These are phyloP conservation scores for Neurospora sp. DNA, from an alignment of 495 filamentous ascomycete genomes.

Conservation along the genomic window DNA sequence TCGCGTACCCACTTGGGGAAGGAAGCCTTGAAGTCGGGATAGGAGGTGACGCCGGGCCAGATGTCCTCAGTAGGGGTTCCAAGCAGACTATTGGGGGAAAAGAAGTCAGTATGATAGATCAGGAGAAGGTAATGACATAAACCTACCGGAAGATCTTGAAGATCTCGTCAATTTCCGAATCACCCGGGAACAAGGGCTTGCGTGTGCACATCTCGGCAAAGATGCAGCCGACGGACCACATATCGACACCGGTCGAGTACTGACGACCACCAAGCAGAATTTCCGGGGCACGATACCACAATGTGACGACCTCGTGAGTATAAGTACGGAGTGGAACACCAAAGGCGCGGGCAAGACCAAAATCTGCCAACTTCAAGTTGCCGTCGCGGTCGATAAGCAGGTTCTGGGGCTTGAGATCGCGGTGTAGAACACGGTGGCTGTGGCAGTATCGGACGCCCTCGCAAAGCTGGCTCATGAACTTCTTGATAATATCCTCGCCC, in stretches of 20 bases:
- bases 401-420: conserved; percentile 97
- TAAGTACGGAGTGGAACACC: conserved; percentile 94
- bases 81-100: conserved; percentile 49
- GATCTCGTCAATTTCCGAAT: conserved; percentile 99
- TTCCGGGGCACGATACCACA: conserved; percentile 98
- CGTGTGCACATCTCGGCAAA: conserved; percentile 99
- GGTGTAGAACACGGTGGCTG: conserved; percentile 85
- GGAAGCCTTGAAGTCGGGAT: conserved; percentile 92
- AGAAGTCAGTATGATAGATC: neutral
- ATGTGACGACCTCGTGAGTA: conserved; percentile 96
- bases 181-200: conserved; percentile 93
- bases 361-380: conserved; percentile 95
- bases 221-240: conserved; percentile 98
- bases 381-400: conserved; percentile 89
- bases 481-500: conserved; percentile 86
- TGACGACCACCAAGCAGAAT: conserved; percentile 94
- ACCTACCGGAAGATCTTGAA: conserved; percentile 96
- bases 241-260: conserved; percentile 97
- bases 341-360: conserved; percentile 91
- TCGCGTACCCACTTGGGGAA: conserved; percentile 95
- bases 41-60: conserved; percentile 95
- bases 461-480: conserved; percentile 92
- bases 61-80: conserved; percentile 81
- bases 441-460: conserved; percentile 93
- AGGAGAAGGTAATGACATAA: neutral